Base-by-base conservation (phyloP, 495 filamentous ascomycete species). In the Penicillium silybi region DNA sequence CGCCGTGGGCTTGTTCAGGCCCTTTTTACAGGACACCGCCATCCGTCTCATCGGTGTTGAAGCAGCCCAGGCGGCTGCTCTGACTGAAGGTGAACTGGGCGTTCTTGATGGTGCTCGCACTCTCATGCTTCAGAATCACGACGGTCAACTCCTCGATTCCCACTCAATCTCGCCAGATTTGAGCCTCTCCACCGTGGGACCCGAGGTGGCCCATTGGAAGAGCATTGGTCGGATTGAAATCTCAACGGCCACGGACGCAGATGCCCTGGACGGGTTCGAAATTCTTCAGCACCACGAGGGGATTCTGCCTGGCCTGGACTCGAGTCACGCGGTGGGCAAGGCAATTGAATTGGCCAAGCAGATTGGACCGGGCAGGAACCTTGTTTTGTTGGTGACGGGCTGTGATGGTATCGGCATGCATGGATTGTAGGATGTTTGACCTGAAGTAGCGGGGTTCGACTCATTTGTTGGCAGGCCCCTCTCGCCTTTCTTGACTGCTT, bases 131-230 rank as follows among this genome's bases (percentile, higher is more conserved):
- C 67, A 70, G 49, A 62, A 62, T 18, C n/a, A 55, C 9, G 50
- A 70, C 41, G 67, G 67, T 0, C 67, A 70, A 47, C 63, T 70
- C 39, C 29, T 62, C 17, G 57, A 64, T 19, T 65, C 65, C 17
- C 51, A 65, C 34, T 66, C 67, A 1, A 68, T 68, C 34, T 62
- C 67, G 5, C 67, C 67, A 38, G 67, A 70, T 43, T 42, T 70
- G 61, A 68, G 67, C 34, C 52, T 68, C 10, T 66, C 65, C 3
- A 63, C 55, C 9, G 65, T 66, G 53, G 67, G 65, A 2, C 67
- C 67, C 11, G 67, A 70, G 27, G 27, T 70, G 34, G 63, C 67
- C 22, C 54, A 66, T 58, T 70, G 65, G 67, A 70, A 67, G 57
- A 49, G 58, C 15, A 48, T 35, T 44, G 63, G 57, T 22, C 61